Evolutionary conservation across 2,329 filamentous ascomycete species (phyloP), one percentile per base, ranked within the genome.

Genomic region (Metarhizium robertsii): DNA sequence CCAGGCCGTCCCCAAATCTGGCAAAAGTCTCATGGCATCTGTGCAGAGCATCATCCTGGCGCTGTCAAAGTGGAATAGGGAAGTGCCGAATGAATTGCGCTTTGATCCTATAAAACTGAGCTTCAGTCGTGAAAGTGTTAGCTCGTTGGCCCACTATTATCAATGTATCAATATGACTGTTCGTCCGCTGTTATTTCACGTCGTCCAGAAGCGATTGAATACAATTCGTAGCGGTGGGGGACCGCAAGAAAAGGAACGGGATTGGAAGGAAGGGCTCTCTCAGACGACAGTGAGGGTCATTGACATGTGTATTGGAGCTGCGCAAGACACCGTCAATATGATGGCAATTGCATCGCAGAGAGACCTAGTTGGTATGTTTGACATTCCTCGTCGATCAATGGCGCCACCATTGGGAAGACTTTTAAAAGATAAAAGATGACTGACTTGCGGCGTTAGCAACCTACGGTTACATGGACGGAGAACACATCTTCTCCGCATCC

Each of bases 81-180:
- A 75, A 29, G 63, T 81, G 3, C 79, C 79, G 0, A 67, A 71
- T 29, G 65, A 70, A 10, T 65, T 82, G 13, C 73, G 75, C 2
- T 74, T 80, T 49, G 73, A 80, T 59, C 76, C 77, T 16, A 69
- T 67, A 1, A 70, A 67, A 3, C 69, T 77, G 6, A 71, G 72
- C 54, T 71, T 76, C 48, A 73, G 72, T 45, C 75, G 78, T 13
- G 77, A 80, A 63, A 73, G 71, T 10, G 75, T 80, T 4, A 79
- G 76, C 1, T 77, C 75, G 3, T 75, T 78, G 53, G 65, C 79
- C 25, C 79, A 82, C 59, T 81, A 80, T 59, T 80, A 80, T 57
- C 78, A 80, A 47, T 81, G 79, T 61, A 74, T 81, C 61, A 80
- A 80, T 60, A 81, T 82, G 78, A 79, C 78, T 0, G 76, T 74